phyloP scores from a whole-genome alignment of 23 red algal genomes.

The Chondrus crispus region DNA sequence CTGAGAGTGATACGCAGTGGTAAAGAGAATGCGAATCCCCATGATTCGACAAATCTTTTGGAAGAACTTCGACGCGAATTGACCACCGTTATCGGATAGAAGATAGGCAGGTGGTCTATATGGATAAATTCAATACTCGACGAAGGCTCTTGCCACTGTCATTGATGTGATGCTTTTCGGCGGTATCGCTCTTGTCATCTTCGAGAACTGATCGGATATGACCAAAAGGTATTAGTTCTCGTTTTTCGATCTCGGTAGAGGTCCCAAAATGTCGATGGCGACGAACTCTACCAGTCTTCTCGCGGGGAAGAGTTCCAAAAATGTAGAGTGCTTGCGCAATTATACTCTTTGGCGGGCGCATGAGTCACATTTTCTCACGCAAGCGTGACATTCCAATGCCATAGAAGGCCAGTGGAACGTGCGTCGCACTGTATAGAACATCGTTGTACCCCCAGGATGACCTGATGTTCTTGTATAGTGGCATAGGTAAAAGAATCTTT shows the following conservation, averaged over 20 bases:
- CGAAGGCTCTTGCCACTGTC: neutral
- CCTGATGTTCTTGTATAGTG: no score
- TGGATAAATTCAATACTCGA: neutral
- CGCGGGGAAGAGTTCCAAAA: conserved; percentile 1
- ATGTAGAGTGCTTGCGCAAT: neutral
- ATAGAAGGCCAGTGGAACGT: neutral
- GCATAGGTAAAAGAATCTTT: no score
- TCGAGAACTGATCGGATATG: conserved; percentile 34
- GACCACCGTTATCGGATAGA: neutral
- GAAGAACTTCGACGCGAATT: conserved; percentile 11
- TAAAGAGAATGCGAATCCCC: neutral
- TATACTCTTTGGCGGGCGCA: conserved; percentile 25
- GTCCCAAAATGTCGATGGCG: neutral
- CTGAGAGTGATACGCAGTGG: conserved; percentile 17
- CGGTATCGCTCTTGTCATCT: neutral
- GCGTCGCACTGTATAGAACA: neutral
- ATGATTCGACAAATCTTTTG: neutral
- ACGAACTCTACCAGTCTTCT: neutral
- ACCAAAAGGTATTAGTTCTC: conserved; percentile 15
- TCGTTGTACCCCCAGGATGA: neutral
- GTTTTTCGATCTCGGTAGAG: neutral
- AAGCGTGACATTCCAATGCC: neutral
- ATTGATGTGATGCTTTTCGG: neutral
- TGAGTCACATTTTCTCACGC: neutral
- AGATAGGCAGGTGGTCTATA: neutral